Conservation (phyloP, 106 monocot species). For the Phalaenopsis aphrodite region DNA sequence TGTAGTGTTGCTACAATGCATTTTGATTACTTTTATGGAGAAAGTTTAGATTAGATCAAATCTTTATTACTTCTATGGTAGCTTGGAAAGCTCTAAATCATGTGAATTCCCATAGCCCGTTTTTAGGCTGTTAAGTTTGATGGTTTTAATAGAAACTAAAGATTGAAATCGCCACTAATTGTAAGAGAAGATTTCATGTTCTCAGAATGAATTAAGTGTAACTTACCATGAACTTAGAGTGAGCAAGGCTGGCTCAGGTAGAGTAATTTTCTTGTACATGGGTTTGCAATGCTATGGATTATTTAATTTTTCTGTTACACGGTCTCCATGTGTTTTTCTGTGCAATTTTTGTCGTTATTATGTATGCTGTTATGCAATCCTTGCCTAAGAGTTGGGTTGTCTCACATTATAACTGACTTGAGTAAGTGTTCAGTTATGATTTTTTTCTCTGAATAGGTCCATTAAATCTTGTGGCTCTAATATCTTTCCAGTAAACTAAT, state of each 20-base stretch:
- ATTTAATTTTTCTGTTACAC: background rate
- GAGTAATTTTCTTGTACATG: background rate
- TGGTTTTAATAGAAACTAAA: background rate
- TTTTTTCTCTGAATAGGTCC: background rate
- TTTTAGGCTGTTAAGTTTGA: background rate
- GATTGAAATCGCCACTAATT: background rate
- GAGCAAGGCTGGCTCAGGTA: background rate
- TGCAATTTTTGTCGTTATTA: background rate
- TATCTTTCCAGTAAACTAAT: background rate
- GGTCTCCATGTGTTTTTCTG: background rate
- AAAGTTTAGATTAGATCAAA: background rate
- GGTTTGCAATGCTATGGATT: background rate
- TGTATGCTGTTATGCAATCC: too few relatives aligned
- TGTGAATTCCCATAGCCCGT: background rate
- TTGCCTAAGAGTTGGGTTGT: background rate
- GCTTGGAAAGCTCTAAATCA: background rate
- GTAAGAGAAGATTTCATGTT: background rate
- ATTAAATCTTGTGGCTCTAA: background rate
- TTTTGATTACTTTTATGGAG: background rate
- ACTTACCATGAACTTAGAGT: background rate
- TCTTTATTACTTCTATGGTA: background rate
- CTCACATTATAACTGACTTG: background rate
- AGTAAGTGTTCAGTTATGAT: background rate
- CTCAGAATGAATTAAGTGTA: background rate
- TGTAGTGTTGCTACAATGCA: background rate